Evolutionary conservation across 305 asterid species (phyloP), one percentile per base, ranked within the genome.

Genomic region (Ilex paraguariensis): DNA sequence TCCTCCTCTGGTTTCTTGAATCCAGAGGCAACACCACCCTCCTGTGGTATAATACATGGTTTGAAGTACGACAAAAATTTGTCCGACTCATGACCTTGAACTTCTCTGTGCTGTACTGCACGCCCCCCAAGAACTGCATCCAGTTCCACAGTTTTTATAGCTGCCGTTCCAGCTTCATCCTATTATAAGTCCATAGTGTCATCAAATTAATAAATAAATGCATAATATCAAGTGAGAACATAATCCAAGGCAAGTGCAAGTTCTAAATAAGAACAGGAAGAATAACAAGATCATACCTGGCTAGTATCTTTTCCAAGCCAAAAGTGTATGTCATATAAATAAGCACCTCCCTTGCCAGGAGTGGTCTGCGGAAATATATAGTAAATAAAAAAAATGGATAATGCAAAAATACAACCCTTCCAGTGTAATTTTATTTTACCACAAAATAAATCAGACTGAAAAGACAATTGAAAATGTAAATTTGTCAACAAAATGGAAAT

Each of bases 251-350:
- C 65, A 66, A 57, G 52, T 40, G 59, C 32, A 46, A 7, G 15
- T 65, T 44, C 53, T 39, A 44, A 45, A 40, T 68, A 62, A 45
- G 61, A 42, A 61, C 55, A 63, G 54, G 56, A 59, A 21, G 28
- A 21, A 21, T 21, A 21, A 48, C 64, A 65, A 21, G 64, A 66
- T 56, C 63, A 7, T 67, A 90, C 98, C 97, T 87, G 98, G 71
- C 97, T 92, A 70, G 97, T 92, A 77, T 92, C 96, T 76, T 89
- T 92, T 69, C 98, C 98, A 59, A 92, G 85, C 98, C 98, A 92
- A 78, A 89, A 92, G 70, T 92, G 98, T 79, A 89, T 83, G 83
- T 92, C 96, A 64, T 77, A 88, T 62, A 86, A 81, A 82, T 82
- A 88, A 69, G 95, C 82, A 54, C 98, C 98, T 66, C 96, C 98